Evolutionary conservation across 2,329 filamentous ascomycete species (phyloP).

Genomic region (Talaromyces sp.): DNA sequence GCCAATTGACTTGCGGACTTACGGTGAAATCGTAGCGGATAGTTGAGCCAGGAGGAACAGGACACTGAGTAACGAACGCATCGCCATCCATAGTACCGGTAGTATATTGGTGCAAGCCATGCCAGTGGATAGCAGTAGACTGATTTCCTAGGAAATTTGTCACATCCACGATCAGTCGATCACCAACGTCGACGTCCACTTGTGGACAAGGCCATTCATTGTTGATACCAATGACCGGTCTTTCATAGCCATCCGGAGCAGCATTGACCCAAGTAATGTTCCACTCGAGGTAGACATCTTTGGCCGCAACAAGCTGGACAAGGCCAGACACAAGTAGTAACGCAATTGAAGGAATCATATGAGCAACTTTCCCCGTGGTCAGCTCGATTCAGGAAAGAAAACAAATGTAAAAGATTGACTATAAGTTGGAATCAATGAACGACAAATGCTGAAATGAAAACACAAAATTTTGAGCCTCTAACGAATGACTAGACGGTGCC

Average conservation of each 20-base stretch:
- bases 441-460: not conserved
- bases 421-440: constrained; percentile 12
- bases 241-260: constrained; percentile 66
- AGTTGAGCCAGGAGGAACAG: constrained; percentile 59
- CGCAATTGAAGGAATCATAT: constrained; percentile 5
- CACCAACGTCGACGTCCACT: constrained; percentile 37
- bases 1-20: not conserved
- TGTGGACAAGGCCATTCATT: constrained; percentile 70
- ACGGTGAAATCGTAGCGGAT: constrained; percentile 67
- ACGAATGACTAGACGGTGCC: constrained; percentile 9
- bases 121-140: constrained; percentile 53
- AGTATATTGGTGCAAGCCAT: constrained; percentile 67
- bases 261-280: constrained; percentile 68
- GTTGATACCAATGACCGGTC: constrained; percentile 72
- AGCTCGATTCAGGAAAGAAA: not conserved
- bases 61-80: constrained; percentile 63
- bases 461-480: not conserved
- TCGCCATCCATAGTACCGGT: constrained; percentile 70
- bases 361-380: not conserved
- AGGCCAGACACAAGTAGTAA: constrained; percentile 12
- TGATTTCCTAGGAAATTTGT: constrained; percentile 39
- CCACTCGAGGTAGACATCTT: constrained; percentile 55
- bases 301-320: constrained; percentile 18
- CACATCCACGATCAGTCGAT: constrained; percentile 39
- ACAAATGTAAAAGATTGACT: constrained; percentile 13